These are phyloP conservation scores for Ustilago shanxiensis DNA, from an alignment of 1,284 basidiomycete genomes.

Conservation along the genomic window DNA sequence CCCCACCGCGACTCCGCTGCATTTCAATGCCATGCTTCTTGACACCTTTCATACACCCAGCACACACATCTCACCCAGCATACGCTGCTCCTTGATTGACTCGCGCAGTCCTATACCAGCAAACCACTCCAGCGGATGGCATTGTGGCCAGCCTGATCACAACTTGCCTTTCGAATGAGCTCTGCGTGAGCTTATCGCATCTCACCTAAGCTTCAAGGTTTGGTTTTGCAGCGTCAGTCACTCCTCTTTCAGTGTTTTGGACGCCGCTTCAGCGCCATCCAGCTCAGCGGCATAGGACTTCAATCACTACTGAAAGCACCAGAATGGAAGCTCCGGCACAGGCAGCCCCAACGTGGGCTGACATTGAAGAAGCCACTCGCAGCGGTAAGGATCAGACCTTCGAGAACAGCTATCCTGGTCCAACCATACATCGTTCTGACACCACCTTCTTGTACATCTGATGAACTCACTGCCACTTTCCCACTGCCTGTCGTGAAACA, in stretches of 20 bases:
- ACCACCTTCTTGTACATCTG: too few relatives aligned
- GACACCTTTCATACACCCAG: neutral
- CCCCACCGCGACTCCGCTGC: slow-evolving; percentile 4
- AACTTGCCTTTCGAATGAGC: neutral
- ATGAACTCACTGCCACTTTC: too few relatives aligned
- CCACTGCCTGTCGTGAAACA: slow-evolving; percentile 10
- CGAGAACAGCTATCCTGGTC: too few relatives aligned
- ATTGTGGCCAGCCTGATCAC: neutral
- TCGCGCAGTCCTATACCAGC: neutral
- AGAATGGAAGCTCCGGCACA: slow-evolving; percentile 9
- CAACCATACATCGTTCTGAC: too few relatives aligned
- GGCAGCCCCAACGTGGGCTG: slow-evolving; percentile 41
- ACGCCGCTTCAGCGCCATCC: neutral
- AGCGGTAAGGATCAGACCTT: slow-evolving; percentile 47
- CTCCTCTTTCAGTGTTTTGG: neutral
- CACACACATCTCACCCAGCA: neutral
- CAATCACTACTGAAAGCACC: neutral
- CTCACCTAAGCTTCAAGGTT: neutral
- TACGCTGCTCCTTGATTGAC: neutral
- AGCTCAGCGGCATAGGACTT: neutral
- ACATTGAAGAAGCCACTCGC: slow-evolving; percentile 51
- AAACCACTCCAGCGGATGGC: neutral
- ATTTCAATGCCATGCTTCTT: neutral
- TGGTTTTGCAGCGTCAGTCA: neutral
- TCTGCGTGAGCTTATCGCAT: slow-evolving; percentile 3